Percentiles rank a stretch among this genome's conserved stretches.
Conservation (phyloP, 2,329 filamentous ascomycete species). For the Chrysosporium keratinophilum region DNA sequence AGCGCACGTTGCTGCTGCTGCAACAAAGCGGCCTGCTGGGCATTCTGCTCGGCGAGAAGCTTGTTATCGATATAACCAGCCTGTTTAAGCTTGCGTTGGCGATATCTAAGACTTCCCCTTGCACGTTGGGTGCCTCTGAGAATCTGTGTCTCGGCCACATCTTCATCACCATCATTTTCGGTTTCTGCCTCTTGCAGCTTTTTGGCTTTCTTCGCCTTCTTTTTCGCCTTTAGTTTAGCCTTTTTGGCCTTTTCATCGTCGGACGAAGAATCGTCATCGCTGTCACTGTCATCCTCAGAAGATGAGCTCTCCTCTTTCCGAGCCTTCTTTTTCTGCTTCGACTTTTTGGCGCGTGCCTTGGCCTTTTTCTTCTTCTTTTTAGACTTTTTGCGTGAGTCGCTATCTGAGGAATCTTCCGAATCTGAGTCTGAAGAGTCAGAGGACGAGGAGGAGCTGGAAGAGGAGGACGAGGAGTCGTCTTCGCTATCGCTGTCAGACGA, state of each 20-base stretch:
- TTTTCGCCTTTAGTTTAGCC: constrained; percentile 31
- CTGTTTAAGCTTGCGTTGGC: constrained; percentile 3
- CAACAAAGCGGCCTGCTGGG: constrained; percentile 10
- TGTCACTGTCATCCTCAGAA: constrained; percentile 11
- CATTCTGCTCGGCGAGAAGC: constrained; percentile 5
- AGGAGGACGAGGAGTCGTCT: neutral
- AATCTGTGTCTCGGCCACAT: constrained; percentile 15
- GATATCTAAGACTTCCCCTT: neutral
- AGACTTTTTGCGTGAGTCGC: constrained; percentile 9
- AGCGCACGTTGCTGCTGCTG: constrained; percentile 7
- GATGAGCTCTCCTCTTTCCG: constrained; percentile 10
- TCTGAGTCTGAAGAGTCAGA: constrained; percentile 6
- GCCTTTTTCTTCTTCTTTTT: constrained; percentile 15
- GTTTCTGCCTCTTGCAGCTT: constrained; percentile 26
- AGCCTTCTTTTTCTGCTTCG: constrained; percentile 11
- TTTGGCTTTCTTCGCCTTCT: constrained; percentile 33
- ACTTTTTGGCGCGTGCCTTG: constrained; percentile 10
- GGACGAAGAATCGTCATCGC: constrained; percentile 19
- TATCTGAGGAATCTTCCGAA: constrained; percentile 10
- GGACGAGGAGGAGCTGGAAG: constrained; percentile 1
- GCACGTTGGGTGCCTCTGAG: neutral
- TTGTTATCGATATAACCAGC: constrained; percentile 6
- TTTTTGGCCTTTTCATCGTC: constrained; percentile 29
- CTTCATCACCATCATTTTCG: constrained; percentile 24
- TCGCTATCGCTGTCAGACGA: constrained; percentile 18